A percentile compares a stretch with the other conserved stretches of the same genome.
Evolutionary conservation across 2,329 filamentous ascomycete genomes (phyloP).

Genomic region (Neophaeococcomyces mojaviensis): DNA sequence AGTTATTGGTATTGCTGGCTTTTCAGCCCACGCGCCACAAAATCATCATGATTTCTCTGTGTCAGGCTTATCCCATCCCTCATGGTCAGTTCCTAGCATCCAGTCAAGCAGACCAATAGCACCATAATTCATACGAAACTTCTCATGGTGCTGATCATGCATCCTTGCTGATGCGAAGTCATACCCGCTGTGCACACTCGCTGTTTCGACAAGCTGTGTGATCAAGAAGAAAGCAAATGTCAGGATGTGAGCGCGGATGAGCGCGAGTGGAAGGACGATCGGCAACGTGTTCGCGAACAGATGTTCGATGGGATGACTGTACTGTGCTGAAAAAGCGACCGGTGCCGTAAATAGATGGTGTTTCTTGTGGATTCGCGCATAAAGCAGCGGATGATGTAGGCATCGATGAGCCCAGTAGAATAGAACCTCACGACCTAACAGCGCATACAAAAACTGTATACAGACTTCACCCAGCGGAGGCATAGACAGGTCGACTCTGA

Average conservation of each 20-base stretch:
- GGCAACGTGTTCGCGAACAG: slow-evolving; percentile 48
- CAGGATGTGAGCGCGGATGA: slow-evolving; percentile 44
- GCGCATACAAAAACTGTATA: slow-evolving; percentile 36
- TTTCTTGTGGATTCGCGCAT: slow-evolving; percentile 47
- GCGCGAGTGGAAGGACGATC: slow-evolving; percentile 42
- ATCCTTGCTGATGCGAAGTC: slow-evolving; percentile 43
- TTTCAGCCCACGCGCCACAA: no score
- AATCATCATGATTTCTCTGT: no score
- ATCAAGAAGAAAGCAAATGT: slow-evolving; percentile 46
- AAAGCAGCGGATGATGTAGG: slow-evolving; percentile 44
- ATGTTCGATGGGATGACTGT: slow-evolving; percentile 52
- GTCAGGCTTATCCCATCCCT: neutral
- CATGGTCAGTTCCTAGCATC: slow-evolving; percentile 45
- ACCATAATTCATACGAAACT: slow-evolving; percentile 49
- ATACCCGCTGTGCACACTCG: slow-evolving; percentile 51
- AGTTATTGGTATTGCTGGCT: no score
- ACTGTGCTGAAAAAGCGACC: slow-evolving; percentile 49
- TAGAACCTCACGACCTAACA: slow-evolving; percentile 41
- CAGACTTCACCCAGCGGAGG: slow-evolving; percentile 33
- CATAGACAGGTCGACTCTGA: slow-evolving; percentile 33
- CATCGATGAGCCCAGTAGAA: slow-evolving; percentile 53
- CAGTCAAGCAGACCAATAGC: slow-evolving; percentile 48
- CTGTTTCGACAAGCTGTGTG: slow-evolving; percentile 45
- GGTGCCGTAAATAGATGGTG: slow-evolving; percentile 52
- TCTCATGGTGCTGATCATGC: slow-evolving; percentile 53